A percentile compares a stretch with the other conserved stretches of the same genome.
These are phyloP conservation scores for Kentomonas sorsogonicus DNA, from an alignment of 208 protist genomes.

Conservation along the genomic window DNA sequence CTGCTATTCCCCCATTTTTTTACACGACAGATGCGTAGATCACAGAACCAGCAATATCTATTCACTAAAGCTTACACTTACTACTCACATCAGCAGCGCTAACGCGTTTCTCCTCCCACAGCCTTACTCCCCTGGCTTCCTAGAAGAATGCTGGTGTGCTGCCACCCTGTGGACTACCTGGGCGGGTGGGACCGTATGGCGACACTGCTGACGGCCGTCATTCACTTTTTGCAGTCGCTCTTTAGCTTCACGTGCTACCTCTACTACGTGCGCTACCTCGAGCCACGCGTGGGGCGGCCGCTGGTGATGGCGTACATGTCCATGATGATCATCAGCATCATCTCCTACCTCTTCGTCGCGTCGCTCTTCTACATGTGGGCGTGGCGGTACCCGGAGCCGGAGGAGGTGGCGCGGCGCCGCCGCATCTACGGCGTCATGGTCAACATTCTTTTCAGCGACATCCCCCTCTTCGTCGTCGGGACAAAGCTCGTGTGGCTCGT, in stretches of 20 bases:
- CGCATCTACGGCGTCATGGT: conserved; percentile 71
- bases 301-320: conserved; percentile 53
- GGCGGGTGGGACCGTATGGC: conserved; percentile 50
- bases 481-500: conserved; percentile 66
- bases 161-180: conserved; percentile 47
- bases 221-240: conserved; percentile 77
- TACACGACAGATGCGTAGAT: too few relatives aligned
- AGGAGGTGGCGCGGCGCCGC: conserved; percentile 78
- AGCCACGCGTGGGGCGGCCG: conserved; percentile 12
- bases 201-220: conserved; percentile 66
- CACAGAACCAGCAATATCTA: too few relatives aligned
- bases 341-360: conserved; percentile 61
- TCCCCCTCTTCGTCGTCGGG: conserved; percentile 78
- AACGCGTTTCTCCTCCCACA: too few relatives aligned
- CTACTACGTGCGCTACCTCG: conserved; percentile 49
- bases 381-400: conserved; percentile 81
- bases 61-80: too few relatives aligned
- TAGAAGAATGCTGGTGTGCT: conserved; percentile 13
- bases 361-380: conserved; percentile 91
- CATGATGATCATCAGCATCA: conserved; percentile 52
- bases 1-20: too few relatives aligned
- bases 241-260: conserved; percentile 69
- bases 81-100: too few relatives aligned
- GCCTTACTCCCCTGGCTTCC: too few relatives aligned
- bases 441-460: conserved; percentile 75